These are phyloP conservation scores for Neospermospora avenae DNA, from an alignment of 2,329 filamentous ascomycete genomes.

Conservation along the genomic window DNA sequence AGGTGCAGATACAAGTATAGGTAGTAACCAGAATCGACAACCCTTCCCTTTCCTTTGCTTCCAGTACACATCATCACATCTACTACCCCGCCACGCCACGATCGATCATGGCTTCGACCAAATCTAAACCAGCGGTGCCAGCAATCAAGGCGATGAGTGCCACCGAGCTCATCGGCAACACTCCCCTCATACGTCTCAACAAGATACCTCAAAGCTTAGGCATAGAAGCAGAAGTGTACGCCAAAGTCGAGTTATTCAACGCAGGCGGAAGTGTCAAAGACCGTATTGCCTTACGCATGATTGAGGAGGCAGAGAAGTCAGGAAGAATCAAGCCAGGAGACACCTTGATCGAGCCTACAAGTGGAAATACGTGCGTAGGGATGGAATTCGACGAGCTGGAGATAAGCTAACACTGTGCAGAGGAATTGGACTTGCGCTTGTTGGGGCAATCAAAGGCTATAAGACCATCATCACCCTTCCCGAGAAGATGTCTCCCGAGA, in stretches of 20 bases:
- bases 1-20: too few species aligned
- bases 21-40: too few species aligned
- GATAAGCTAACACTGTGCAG: constrained; percentile 37
- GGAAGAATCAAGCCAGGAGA: constrained; percentile 96
- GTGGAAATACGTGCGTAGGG: constrained; percentile 84
- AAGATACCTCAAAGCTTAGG: constrained; percentile 88
- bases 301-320: constrained; percentile 87
- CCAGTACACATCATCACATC: not conserved
- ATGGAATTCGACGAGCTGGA: not conserved
- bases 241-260: constrained; percentile 91
- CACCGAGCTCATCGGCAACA: constrained; percentile 89
- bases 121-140: constrained; percentile 26
- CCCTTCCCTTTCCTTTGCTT: not conserved
- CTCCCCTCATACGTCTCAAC: constrained; percentile 91
- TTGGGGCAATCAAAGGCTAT: constrained; percentile 95
- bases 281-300: constrained; percentile 93
- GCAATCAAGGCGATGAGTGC: constrained; percentile 53
- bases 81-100: not conserved
- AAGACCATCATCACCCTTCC: constrained; percentile 98
- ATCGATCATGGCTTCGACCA: constrained; percentile 21
- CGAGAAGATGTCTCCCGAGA: constrained; percentile 99
- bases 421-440: constrained; percentile 90
- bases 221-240: constrained; percentile 84
- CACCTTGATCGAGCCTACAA: constrained; percentile 96
- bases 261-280: constrained; percentile 93